Percentiles rank a stretch among this genome's conserved stretches.
Conservation (phyloP, 345 rosid genomes). For the Acer campestre region DNA sequence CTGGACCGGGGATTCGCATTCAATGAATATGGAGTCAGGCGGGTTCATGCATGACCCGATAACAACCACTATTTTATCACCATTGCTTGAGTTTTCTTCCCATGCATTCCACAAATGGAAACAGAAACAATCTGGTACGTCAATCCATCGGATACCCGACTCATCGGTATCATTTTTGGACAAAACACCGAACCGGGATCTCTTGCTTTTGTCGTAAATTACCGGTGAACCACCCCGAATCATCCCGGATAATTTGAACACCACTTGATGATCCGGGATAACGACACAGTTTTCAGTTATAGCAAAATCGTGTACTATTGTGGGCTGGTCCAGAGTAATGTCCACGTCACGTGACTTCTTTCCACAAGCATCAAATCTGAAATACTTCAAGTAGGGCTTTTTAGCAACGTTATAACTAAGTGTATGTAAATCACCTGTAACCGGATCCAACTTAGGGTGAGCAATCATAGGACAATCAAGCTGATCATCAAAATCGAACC, state of each 20-base stretch:
- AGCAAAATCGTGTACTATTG: constrained; percentile 79
- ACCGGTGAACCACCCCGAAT: constrained; percentile 80
- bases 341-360: constrained; percentile 53
- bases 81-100: constrained; percentile 51
- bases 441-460: constrained; percentile 76
- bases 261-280: constrained; percentile 76
- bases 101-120: constrained; percentile 83
- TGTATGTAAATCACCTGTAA: constrained; percentile 57
- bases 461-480: constrained; percentile 66
- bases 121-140: constrained; percentile 61
- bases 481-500: constrained; percentile 56
- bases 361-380: constrained; percentile 49
- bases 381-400: constrained; percentile 63
- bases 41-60: constrained; percentile 83
- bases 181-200: constrained; percentile 57
- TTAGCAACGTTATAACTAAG: constrained; percentile 58
- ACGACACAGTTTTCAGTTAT: constrained; percentile 54
- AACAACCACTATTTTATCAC: constrained; percentile 43
- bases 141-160: constrained; percentile 53
- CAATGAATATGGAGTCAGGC: constrained; percentile 66
- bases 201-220: constrained; percentile 44
- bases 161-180: constrained; percentile 41
- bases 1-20: constrained; percentile 28
- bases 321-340: constrained; percentile 47
- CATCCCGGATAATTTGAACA: constrained; percentile 72